phyloP scores from a whole-genome alignment of 1,284 basidiomycete genomes.

The Rugosomyces carneus region DNA sequence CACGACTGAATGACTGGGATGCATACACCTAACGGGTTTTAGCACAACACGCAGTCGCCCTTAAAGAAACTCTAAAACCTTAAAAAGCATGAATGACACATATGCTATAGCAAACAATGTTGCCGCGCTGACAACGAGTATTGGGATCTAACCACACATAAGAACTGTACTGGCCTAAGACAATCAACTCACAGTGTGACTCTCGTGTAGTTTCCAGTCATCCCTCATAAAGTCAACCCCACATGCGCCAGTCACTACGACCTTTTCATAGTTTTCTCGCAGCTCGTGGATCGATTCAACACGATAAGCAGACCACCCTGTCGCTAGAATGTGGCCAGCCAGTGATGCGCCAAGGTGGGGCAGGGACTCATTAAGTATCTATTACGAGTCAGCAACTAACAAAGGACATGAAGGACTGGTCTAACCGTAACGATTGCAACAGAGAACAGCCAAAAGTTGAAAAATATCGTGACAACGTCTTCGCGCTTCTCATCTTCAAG shows the following conservation, averaged over 20 bases:
- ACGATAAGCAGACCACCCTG: slow-evolving; percentile 38
- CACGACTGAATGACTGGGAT: slow-evolving; percentile 42
- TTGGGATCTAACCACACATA: slow-evolving; percentile 26
- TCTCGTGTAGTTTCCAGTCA: slow-evolving; percentile 32
- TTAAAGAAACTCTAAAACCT: slow-evolving; percentile 21
- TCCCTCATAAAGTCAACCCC: slow-evolving; percentile 29
- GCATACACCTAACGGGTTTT: slow-evolving; percentile 35
- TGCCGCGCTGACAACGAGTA: slow-evolving; percentile 29
- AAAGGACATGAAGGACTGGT: background rate
- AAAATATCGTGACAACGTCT: slow-evolving; percentile 35
- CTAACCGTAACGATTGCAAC: slow-evolving; percentile 36
- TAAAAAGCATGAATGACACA: slow-evolving; percentile 34
- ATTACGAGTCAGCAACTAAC: slow-evolving; percentile 1
- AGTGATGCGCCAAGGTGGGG: slow-evolving; percentile 42
- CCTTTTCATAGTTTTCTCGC: slow-evolving; percentile 24
- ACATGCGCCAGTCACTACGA: slow-evolving; percentile 33
- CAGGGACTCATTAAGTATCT: slow-evolving; percentile 45
- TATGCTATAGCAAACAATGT: slow-evolving; percentile 27
- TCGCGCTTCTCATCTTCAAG: slow-evolving; percentile 33
- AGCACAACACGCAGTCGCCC: background rate
- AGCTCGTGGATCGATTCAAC: slow-evolving; percentile 25
- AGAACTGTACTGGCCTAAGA: background rate
- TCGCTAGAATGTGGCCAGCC: slow-evolving; percentile 35
- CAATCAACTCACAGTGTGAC: slow-evolving; percentile 29
- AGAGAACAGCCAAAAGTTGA: slow-evolving; percentile 38